Evolutionary conservation across 2,329 filamentous ascomycete genomes (phyloP).

Genomic region (Fusarium metavorans): DNA sequence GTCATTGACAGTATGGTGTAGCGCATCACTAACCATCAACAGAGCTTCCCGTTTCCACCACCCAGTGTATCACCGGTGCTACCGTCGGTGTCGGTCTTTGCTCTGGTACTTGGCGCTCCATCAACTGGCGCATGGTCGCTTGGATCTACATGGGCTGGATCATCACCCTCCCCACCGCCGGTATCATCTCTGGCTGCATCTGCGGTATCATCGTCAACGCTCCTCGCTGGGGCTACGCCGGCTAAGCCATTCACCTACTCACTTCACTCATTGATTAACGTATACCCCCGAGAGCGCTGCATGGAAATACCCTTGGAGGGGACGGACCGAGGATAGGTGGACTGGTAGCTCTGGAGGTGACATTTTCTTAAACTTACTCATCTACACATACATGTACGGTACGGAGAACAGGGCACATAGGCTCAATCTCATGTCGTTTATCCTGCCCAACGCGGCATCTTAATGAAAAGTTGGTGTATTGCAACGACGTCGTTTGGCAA

Average conservation of each 20-base stretch:
- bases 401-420: background rate
- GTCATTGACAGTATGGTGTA: background rate
- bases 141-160: slow-evolving; percentile 73
- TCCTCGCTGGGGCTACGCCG: slow-evolving; percentile 62
- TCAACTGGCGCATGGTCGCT: slow-evolving; percentile 73
- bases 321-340: background rate
- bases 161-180: slow-evolving; percentile 69
- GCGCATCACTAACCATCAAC: slow-evolving; percentile 1
- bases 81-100: slow-evolving; percentile 73
- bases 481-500: background rate
- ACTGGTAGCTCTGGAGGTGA: slow-evolving; percentile 4
- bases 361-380: background rate
- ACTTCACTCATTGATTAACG: background rate
- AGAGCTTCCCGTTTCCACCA: slow-evolving; percentile 73
- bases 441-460: background rate
- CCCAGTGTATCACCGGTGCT: slow-evolving; percentile 73
- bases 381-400: background rate
- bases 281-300: slow-evolving; percentile 10
- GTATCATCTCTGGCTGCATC: slow-evolving; percentile 68
- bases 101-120: slow-evolving; percentile 67
- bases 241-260: slow-evolving; percentile 4
- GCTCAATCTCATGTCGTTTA: slow-evolving; percentile 10
- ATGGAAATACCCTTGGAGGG: background rate
- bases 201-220: slow-evolving; percentile 74
- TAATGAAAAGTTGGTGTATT: slow-evolving; percentile 13